Conservation (phyloP, 495 filamentous ascomycete genomes). For the Xylaria telfairii region DNA sequence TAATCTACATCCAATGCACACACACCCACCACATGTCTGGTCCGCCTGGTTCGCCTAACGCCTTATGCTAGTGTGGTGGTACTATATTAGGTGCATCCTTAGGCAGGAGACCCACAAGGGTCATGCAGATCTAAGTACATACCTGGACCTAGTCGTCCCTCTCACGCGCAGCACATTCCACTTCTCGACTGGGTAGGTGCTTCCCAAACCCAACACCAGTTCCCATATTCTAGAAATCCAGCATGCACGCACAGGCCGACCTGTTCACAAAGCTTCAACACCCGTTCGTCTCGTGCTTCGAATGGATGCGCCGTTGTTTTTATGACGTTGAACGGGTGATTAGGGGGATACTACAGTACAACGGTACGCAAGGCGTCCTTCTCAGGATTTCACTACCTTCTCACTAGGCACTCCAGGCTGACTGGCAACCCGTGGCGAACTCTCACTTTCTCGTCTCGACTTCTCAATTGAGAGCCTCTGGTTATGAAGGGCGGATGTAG, state of each 20-base stretch:
- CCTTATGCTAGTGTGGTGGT: background rate
- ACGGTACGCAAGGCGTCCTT: background rate
- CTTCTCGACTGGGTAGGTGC: slow-evolving; percentile 8
- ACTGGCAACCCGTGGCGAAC: background rate
- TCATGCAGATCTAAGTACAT: no score
- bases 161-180: background rate
- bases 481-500: background rate
- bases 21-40: no score
- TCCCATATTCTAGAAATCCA: background rate
- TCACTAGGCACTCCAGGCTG: background rate
- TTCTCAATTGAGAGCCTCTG: background rate
- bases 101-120: background rate
- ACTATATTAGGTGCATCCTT: background rate
- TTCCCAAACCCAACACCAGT: background rate
- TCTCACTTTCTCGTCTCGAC: background rate
- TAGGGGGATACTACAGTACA: background rate
- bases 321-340: background rate
- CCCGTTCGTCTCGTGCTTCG: background rate
- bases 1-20: no score
- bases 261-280: background rate
- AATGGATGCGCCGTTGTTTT: background rate
- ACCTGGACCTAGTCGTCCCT: background rate
- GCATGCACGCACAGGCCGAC: background rate
- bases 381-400: background rate
- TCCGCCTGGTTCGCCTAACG: slow-evolving; percentile 15